Base-by-base conservation (phyloP, 352 stramenopile species). In the Saprolegnia parasitica region DNA sequence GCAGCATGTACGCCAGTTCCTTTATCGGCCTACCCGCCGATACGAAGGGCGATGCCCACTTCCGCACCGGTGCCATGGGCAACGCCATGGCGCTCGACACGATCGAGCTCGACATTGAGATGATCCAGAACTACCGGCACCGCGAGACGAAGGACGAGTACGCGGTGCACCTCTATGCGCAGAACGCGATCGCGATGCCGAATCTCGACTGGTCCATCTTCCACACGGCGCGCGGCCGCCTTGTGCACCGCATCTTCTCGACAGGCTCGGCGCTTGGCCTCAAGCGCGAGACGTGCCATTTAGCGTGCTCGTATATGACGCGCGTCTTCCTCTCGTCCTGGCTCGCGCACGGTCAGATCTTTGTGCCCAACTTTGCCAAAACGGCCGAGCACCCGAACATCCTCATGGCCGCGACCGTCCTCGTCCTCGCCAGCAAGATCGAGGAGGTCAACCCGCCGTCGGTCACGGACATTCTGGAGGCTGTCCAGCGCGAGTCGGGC, bases 391-490 rank as follows among this genome's bases (percentile, higher is more conserved):
- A 67, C 37, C 58, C 58, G 8, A 67, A 56, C 23, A 42, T 67
- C 13, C 18, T 67, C 37, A 42, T 67, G 21, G 42, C 39, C 23
- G 20, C 58, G 11, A 42, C 58, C 18, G 40, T 35, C 9, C n/a
- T 67, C 35, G 58, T 67, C 8, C 49, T 67, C 29, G 58, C 58
- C 18, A 55, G 58, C 40, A 67, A 67, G 21, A 67, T 67, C 42
- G 58, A 67, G 56, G 58, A 67, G 35, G 58, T 67, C 1, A 67
- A 50, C 45, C 58, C 58, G 4, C 58, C 58, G 29, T 67, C 58
- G 23, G 50, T 67, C 29, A 24, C 49, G 35, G 58, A 67, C 16
- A 67, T 67, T 20, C 58, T 67, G 5, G 58, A 67, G 21, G 58
- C 58, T 23, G 58, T 67, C 37, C 58, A 67, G 26, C 58, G 58